phyloP scores from a whole-genome alignment of 129 eudicot species.

The Pseudognaphalium luteoalbum region DNA sequence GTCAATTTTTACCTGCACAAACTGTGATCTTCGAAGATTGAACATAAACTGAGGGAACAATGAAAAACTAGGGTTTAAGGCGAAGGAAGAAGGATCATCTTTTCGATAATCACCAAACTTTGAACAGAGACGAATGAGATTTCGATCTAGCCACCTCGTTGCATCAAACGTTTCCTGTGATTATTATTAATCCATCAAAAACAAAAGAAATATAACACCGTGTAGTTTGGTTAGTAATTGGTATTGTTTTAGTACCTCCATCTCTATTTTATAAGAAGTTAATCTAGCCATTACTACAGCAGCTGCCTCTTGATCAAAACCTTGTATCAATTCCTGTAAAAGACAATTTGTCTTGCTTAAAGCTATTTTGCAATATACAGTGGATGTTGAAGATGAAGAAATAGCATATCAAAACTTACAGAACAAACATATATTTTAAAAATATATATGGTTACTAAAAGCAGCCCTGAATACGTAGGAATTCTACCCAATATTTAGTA shows the following conservation, averaged over 20 bases:
- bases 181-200: constrained; percentile 7
- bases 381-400: not conserved
- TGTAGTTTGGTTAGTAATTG: not conserved
- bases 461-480: not conserved
- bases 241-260: constrained; percentile 57
- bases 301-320: constrained; percentile 97
- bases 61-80: constrained; percentile 85
- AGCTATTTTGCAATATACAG: not conserved
- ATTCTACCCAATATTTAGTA: not conserved
- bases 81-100: constrained; percentile 91
- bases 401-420: not conserved
- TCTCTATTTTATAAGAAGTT: constrained; percentile 88
- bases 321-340: constrained; percentile 84
- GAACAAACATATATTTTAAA: not conserved
- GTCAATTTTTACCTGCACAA: constrained; percentile 64
- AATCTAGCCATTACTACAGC: constrained; percentile 92
- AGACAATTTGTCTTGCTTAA: constrained; percentile 7
- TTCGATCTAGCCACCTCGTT: constrained; percentile 96
- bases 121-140: constrained; percentile 85
- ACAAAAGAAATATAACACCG: not conserved
- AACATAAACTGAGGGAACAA: constrained; percentile 97
- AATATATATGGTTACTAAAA: not conserved
- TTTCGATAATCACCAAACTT: constrained; percentile 93
- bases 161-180: constrained; percentile 93
- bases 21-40: constrained; percentile 92